phyloP scores from a whole-genome alignment of 768 basidiomycete genomes.

The Lactifluus rugatus region DNA sequence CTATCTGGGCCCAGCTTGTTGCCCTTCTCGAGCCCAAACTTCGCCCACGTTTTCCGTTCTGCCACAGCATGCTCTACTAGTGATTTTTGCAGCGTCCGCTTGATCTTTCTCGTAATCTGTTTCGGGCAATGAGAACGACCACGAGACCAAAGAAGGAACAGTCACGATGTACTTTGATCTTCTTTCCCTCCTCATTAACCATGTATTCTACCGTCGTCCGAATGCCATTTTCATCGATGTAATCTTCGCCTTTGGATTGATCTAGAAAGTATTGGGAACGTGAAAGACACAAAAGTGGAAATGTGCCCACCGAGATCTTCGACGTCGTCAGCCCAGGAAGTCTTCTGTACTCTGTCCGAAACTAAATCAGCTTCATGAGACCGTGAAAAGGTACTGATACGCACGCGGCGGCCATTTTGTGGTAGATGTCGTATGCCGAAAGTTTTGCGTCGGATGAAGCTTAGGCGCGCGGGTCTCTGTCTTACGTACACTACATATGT shows the following conservation, averaged over 20 bases:
- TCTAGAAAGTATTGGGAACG: conserved; percentile 25
- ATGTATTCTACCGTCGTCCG: conserved; percentile 8
- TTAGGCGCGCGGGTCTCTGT: background rate
- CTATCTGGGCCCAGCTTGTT: conserved; percentile 83
- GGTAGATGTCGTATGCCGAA: background rate
- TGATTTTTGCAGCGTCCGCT: conserved; percentile 79
- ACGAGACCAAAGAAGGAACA: background rate
- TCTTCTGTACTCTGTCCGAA: conserved; percentile 26
- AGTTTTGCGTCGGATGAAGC: background rate
- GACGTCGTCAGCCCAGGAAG: conserved; percentile 34
- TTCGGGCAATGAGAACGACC: background rate
- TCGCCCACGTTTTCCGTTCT: conserved; percentile 85
- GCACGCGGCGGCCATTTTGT: conserved; percentile 5
- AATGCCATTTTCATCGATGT: conserved; percentile 68
- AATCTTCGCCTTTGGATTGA: conserved; percentile 55
- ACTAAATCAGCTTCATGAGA: background rate
- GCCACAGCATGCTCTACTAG: conserved; percentile 93
- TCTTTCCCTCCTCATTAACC: conserved; percentile 88
- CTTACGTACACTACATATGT: too few relatives aligned
- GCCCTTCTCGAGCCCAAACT: conserved; percentile 88
- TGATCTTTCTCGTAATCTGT: conserved; percentile 80
- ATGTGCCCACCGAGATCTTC: conserved; percentile 27
- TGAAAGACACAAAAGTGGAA: background rate
- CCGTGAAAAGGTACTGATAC: background rate
- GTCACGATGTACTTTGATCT: conserved; percentile 65